Conservation (phyloP, 805 yeast species). For the Yarrowia sp. region DNA sequence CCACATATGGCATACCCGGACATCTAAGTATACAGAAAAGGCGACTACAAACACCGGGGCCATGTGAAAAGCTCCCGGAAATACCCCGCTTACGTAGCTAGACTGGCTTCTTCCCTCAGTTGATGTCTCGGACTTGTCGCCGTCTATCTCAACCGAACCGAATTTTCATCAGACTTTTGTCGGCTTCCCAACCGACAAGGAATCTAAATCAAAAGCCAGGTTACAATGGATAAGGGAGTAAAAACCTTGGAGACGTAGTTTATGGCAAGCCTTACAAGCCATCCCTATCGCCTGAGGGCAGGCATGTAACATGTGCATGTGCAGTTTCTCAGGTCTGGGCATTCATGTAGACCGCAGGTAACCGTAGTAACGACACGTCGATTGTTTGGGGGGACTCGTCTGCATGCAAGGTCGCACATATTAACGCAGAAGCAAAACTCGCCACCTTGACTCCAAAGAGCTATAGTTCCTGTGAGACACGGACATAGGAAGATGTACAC, state of each 20-base stretch:
- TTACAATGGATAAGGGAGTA: neutral
- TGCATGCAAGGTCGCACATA: neutral
- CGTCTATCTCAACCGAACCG: conserved; percentile 2
- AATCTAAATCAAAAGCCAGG: conserved; percentile 4
- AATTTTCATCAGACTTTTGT: conserved; percentile 7
- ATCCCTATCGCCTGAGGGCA: conserved; percentile 15
- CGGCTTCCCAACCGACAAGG: neutral
- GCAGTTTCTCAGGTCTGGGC: neutral
- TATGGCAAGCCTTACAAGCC: conserved; percentile 2
- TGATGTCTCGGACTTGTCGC: conserved; percentile 7
- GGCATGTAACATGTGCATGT: conserved; percentile 12
- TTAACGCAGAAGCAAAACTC: neutral
- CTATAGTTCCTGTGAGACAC: neutral
- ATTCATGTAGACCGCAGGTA: neutral
- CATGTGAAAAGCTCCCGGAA: too few relatives aligned
- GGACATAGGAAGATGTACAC: neutral
- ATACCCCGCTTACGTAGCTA: neutral
- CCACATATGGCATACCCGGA: neutral
- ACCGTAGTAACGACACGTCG: neutral
- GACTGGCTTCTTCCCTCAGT: neutral
- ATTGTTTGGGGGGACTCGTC: neutral
- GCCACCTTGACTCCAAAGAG: neutral
- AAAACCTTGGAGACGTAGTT: neutral
- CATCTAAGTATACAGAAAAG: neutral
- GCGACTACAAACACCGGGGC: too few relatives aligned